Evolutionary conservation across 2,329 filamentous ascomycete genomes (phyloP).

Genomic region (Neonectria sp.): DNA sequence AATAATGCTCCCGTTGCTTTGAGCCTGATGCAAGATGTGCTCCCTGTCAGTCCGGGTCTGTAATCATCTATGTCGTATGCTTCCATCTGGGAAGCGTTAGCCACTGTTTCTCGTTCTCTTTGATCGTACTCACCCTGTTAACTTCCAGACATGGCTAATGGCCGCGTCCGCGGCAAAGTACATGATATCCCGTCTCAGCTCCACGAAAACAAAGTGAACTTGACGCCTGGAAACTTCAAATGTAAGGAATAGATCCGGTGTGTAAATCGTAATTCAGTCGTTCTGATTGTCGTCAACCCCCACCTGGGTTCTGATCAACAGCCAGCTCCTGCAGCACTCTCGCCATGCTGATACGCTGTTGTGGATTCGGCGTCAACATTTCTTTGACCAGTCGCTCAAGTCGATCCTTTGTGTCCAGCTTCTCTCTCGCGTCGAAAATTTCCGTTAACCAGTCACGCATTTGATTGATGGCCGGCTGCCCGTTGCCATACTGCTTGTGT

Average conservation of each 20-base stretch:
- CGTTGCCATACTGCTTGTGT: slow-evolving; percentile 54
- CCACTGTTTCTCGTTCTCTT: background rate
- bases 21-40: slow-evolving; percentile 16
- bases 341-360: slow-evolving; percentile 69
- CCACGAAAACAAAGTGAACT: slow-evolving; percentile 31
- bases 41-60: slow-evolving; percentile 15
- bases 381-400: slow-evolving; percentile 67
- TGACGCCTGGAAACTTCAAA: slow-evolving; percentile 15
- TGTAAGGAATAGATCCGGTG: slow-evolving; percentile 22
- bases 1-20: slow-evolving; percentile 18
- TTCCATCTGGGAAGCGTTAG: slow-evolving; percentile 42
- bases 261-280: slow-evolving; percentile 26
- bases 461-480: slow-evolving; percentile 61
- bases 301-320: slow-evolving; percentile 41
- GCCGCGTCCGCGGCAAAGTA: slow-evolving; percentile 25
- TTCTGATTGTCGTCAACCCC: slow-evolving; percentile 26
- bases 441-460: slow-evolving; percentile 72
- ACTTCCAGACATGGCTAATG: slow-evolving; percentile 30
- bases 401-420: slow-evolving; percentile 62
- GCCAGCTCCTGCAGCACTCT: slow-evolving; percentile 63
- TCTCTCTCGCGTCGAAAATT: slow-evolving; percentile 63
- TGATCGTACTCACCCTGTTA: slow-evolving; percentile 37
- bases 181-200: slow-evolving; percentile 32
- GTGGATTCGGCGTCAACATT: slow-evolving; percentile 68
- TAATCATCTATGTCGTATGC: slow-evolving; percentile 38